Percentiles rank a stretch among this genome's conserved stretches.
Conservation (phyloP, 345 rosid genomes). For the thale cress (Arabidopsis thaliana) region DNA sequence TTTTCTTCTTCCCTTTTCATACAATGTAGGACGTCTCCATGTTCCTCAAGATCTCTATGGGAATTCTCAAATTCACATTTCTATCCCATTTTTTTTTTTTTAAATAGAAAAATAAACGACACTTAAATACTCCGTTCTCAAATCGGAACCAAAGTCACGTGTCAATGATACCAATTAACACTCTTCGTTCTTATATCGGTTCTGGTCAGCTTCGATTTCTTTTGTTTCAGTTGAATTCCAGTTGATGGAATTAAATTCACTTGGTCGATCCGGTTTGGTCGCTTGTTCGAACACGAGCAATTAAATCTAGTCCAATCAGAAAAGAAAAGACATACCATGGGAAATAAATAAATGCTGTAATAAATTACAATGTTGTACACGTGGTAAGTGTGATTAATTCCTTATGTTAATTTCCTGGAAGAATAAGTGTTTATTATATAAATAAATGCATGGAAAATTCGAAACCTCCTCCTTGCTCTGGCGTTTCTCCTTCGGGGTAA, state of each 20-base stretch:
- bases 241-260: no score
- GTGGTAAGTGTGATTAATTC: conserved; percentile 1
- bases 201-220: conserved; percentile 4
- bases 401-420: neutral
- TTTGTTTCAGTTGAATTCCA: neutral
- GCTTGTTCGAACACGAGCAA: conserved; percentile 6
- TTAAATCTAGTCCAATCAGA: neutral
- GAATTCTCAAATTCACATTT: conserved; percentile 9
- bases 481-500: conserved; percentile 46
- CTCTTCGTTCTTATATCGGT: conserved; percentile 13
- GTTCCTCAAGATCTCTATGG: conserved; percentile 6
- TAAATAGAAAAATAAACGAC: no score
- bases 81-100: no score
- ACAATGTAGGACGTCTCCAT: conserved; percentile 27
- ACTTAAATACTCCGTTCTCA: no score
- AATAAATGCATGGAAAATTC: conserved; percentile 46
- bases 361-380: neutral
- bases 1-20: neutral
- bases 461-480: conserved; percentile 32
- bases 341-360: neutral
- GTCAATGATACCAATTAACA: conserved; percentile 3
- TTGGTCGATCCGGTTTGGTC: neutral
- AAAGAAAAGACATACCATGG: neutral
- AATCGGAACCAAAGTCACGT: neutral
- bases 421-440: neutral